Base-by-base conservation (phyloP, 305 asterid genomes). In the Fraxinus paxiana region DNA sequence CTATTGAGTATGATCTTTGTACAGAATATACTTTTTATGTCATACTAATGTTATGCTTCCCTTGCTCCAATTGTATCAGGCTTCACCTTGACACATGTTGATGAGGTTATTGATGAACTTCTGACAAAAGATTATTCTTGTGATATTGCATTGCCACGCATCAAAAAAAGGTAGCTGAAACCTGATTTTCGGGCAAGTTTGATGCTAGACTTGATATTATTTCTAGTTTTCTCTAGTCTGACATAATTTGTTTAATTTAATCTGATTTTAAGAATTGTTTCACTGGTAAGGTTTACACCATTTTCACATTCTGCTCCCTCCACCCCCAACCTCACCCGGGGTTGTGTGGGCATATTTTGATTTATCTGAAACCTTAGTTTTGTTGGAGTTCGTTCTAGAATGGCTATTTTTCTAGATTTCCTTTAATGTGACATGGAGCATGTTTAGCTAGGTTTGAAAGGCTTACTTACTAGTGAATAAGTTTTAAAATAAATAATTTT, bases 101-200 rank as follows among this genome's bases (percentile, higher is more conserved):
- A 94, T 80, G 98, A 92, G 88, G 89, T 83, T 85, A 87, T 96
- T 73, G 98, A 94, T 56, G 97, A 96, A 79, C 95, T 96, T 78
- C 78, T 92, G 82, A 94, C 98, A 1, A 92, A 76, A 83, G 98
- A 94, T 87, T 96, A 94, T 85, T 92, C 98, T 37, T 94, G 99
- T 61, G 97, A 96, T 85, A 90, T 92, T 65, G 97, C 98, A 5
- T 79, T 96, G 82, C 98, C 99, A 1, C 90, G 97, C 76, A 89
- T 96, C 24, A 96, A 94, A 85, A 92, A 92, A 82, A 91, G 99
- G 98, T 92, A 87, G 4, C 0, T 61, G 65, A 24, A 51, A 43
- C 67, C 31, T 35, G 35, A 61, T 69, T 24, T 72, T 78, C 8
- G 77, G 37, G 20, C 77, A 65, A 26, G 73, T 54, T 72, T 82